These are phyloP conservation scores for Neurospora sp. DNA, from an alignment of 495 filamentous ascomycete genomes.

Conservation along the genomic window DNA sequence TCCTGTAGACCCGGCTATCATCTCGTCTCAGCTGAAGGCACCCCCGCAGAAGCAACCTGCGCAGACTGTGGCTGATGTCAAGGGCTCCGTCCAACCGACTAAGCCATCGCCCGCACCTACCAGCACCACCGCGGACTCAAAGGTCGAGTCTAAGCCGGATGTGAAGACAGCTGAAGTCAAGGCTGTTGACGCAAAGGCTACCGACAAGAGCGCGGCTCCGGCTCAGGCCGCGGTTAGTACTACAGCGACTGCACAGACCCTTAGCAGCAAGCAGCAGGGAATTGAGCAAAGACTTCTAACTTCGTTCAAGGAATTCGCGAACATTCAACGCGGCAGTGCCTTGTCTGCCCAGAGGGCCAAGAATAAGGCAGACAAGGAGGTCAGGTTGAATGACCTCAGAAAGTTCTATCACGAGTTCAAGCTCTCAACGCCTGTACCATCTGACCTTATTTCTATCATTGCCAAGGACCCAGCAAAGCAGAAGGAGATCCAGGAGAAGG, in stretches of 20 bases:
- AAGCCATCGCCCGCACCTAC: constrained; percentile 2
- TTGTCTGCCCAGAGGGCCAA: constrained; percentile 68
- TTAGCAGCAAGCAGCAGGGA: neutral
- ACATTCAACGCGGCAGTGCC: constrained; percentile 38
- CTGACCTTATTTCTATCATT: constrained; percentile 86
- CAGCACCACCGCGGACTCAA: constrained; percentile 14
- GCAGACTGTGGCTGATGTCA: constrained; percentile 36
- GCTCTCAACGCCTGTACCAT: constrained; percentile 79
- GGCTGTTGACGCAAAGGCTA: constrained; percentile 21
- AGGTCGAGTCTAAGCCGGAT: constrained; percentile 5
- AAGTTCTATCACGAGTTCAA: constrained; percentile 94
- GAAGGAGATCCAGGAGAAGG: constrained; percentile 81
- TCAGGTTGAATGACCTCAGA: constrained; percentile 87
- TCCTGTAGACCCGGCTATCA: constrained; percentile 73
- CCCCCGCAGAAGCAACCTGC: constrained; percentile 32
- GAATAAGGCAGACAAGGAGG: constrained; percentile 71
- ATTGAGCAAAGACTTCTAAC: constrained; percentile 70
- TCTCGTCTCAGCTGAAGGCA: constrained; percentile 58
- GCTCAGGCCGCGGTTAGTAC: constrained; percentile 42
- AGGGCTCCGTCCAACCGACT: constrained; percentile 5
- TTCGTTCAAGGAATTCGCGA: constrained; percentile 73
- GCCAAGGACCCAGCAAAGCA: constrained; percentile 93
- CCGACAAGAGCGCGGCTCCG: constrained; percentile 20
- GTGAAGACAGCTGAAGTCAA: constrained; percentile 17
- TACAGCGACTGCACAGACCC: constrained; percentile 41